Conservation (phyloP, 2,329 filamentous ascomycete species). For the Pseudovirgaria hyperparasitica region DNA sequence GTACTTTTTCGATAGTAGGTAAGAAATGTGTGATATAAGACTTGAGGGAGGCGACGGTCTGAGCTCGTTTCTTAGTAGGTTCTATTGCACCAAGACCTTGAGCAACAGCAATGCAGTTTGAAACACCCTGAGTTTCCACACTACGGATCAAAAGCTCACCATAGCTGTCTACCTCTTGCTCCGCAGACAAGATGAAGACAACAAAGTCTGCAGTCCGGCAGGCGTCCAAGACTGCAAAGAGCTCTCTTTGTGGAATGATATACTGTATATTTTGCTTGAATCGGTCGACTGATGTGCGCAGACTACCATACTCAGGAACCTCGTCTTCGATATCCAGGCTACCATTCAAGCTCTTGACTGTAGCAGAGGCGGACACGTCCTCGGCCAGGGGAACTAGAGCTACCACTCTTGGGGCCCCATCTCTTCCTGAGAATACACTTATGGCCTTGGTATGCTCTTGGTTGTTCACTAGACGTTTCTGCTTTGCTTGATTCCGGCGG, state of each 20-base stretch:
- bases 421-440: slow-evolving; percentile 71
- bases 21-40: slow-evolving; percentile 94
- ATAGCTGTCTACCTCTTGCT: slow-evolving; percentile 69
- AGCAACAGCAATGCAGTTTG: slow-evolving; percentile 77
- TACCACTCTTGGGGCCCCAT: slow-evolving; percentile 78
- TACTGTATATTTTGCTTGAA: slow-evolving; percentile 96
- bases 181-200: slow-evolving; percentile 68
- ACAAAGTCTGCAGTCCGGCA: slow-evolving; percentile 86
- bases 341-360: slow-evolving; percentile 57
- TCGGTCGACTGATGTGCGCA: slow-evolving; percentile 63
- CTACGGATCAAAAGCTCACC: slow-evolving; percentile 77
- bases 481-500: slow-evolving; percentile 86
- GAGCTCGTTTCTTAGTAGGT: slow-evolving; percentile 62
- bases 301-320: slow-evolving; percentile 42
- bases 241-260: slow-evolving; percentile 57
- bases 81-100: slow-evolving; percentile 68
- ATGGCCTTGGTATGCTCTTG: slow-evolving; percentile 68
- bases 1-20: slow-evolving; percentile 79
- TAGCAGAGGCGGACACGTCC: slow-evolving; percentile 53
- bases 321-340: slow-evolving; percentile 69
- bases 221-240: slow-evolving; percentile 70
- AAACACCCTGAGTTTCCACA: slow-evolving; percentile 88
- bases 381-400: slow-evolving; percentile 75
- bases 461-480: slow-evolving; percentile 73
- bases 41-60: slow-evolving; percentile 70